Conservation (phyloP, 768 basidiomycete species). For the Termitomyces sp. region DNA sequence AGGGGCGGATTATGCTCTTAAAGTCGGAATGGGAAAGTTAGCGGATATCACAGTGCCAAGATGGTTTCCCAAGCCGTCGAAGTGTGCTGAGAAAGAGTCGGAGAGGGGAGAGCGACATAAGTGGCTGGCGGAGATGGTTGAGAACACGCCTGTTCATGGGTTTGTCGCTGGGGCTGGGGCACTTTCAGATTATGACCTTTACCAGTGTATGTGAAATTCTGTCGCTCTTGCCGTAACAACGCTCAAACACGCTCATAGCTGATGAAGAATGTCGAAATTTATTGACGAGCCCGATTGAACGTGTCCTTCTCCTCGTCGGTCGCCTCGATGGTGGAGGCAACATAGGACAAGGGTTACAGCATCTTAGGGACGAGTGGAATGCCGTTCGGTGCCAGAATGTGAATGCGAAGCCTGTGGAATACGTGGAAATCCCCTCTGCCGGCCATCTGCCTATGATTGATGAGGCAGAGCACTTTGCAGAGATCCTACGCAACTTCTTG, state of each 20-base stretch:
- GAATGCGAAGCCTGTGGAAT: conserved; percentile 23
- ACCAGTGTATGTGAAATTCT: conserved; percentile 14
- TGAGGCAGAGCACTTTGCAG: conserved; percentile 38
- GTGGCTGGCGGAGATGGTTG: conserved; percentile 36
- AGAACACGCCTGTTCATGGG: conserved; percentile 36
- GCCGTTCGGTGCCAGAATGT: conserved; percentile 5
- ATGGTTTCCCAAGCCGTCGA: conserved; percentile 46
- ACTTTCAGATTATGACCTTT: conserved; percentile 42
- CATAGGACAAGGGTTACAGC: conserved; percentile 36
- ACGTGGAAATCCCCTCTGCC: conserved; percentile 31
- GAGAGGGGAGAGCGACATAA: conserved; percentile 12
- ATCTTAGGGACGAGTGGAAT: conserved; percentile 28
- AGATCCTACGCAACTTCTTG: conserved; percentile 30
- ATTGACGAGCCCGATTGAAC: conserved; percentile 23
- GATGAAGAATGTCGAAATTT: conserved; percentile 18
- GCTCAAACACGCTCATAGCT: neutral
- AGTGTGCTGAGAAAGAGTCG: conserved; percentile 19
- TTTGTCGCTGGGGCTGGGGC: conserved; percentile 46
- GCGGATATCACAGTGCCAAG: conserved; percentile 40
- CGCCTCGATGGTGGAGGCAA: conserved; percentile 46
- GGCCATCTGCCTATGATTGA: conserved; percentile 57
- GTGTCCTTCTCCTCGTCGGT: conserved; percentile 45
- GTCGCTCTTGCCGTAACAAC: neutral
- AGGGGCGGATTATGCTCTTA: conserved; percentile 25
- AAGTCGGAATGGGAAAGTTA: conserved; percentile 39